Percentiles rank a stretch among this genome's conserved stretches.
Evolutionary conservation across 768 basidiomycete genomes (phyloP).

Genomic region (Paxillus ammoniavirescens): DNA sequence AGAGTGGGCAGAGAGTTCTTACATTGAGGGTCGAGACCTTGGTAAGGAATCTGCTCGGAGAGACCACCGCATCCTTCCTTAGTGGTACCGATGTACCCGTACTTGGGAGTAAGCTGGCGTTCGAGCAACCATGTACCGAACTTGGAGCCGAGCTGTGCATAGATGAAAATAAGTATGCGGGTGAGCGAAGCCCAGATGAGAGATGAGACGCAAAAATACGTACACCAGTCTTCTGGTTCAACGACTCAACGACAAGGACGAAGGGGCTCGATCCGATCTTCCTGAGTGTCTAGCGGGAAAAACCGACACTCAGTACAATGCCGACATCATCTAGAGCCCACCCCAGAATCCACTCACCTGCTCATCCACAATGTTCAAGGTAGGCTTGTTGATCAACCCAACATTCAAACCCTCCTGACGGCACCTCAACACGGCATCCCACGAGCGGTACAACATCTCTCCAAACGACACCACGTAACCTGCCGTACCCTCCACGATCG

Average conservation of each 20-base stretch:
- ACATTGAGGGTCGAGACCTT: conserved; percentile 80
- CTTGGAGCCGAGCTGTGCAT: conserved; percentile 64
- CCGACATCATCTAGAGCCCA: background rate
- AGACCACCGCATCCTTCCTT: conserved; percentile 79
- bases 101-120: conserved; percentile 76
- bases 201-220: conserved; percentile 14
- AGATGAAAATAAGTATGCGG: background rate
- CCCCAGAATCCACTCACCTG: conserved; percentile 40
- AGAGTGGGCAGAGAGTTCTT: conserved; percentile 25
- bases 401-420: conserved; percentile 74
- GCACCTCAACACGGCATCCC: conserved; percentile 77
- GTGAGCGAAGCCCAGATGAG: background rate
- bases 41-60: conserved; percentile 81
- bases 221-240: conserved; percentile 87
- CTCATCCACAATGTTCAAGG: conserved; percentile 82
- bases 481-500: conserved; percentile 70
- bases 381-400: conserved; percentile 84
- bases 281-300: conserved; percentile 44
- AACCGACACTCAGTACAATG: background rate
- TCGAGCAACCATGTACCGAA: conserved; percentile 87
- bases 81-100: conserved; percentile 75
- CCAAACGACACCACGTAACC: conserved; percentile 87
- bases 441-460: conserved; percentile 83
- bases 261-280: conserved; percentile 75
- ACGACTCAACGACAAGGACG: conserved; percentile 82